Evolutionary conservation across 257 asterid genomes (phyloP), one percentile per base, ranked within the genome.

Genomic region (Cruciata laevipes): DNA sequence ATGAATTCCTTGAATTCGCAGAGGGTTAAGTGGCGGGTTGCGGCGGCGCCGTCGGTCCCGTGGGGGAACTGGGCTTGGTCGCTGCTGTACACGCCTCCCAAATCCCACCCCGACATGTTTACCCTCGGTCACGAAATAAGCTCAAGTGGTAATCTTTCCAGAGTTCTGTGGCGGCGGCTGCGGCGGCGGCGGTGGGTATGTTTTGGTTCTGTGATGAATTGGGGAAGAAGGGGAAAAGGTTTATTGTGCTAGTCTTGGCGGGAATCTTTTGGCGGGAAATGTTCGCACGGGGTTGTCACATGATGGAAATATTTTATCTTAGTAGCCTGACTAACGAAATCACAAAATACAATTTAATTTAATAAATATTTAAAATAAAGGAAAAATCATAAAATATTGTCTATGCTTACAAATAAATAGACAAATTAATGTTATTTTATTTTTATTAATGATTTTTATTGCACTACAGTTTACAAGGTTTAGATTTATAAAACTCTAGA

Each of bases 41-140:
- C 70, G 56, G 78, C 83, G 72, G 80, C 88, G 63, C 82, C 88
- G 63, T 68, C 81, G n/a, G 80, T 81, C 63, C 87, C 85, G 24
- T 70, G 89, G 20, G 97, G 96, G 69, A 85, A 93, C 78, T 90
- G 99, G 21, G 99, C 92, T 71, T 93, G 90, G 84, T 93, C 96
- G 79, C 99, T 88, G 87, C 86, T 90, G 88, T 68, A 84, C 1
- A 90, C 76, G 5, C 86, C 92, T 77, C 99, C 99, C 68, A 90
- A 97, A 69, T 93, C 99, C 95, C 95, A 93, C 3, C 99, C 99
- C 16, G 99, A 90, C 96, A 91, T 86, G 20, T 14, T 47, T 52
- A 75, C 72, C 60, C 68, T 44, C 57, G 44, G 59, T 67, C n/a
- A 17, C 55, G 55, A 47, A 5, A 42, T 3, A 11, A 42, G 51